A percentile compares a stretch with the other conserved stretches of the same genome.
These are phyloP conservation scores for Backusella australiensis DNA, from an alignment of 192 early-diverging fungal genomes.

Conservation along the genomic window DNA sequence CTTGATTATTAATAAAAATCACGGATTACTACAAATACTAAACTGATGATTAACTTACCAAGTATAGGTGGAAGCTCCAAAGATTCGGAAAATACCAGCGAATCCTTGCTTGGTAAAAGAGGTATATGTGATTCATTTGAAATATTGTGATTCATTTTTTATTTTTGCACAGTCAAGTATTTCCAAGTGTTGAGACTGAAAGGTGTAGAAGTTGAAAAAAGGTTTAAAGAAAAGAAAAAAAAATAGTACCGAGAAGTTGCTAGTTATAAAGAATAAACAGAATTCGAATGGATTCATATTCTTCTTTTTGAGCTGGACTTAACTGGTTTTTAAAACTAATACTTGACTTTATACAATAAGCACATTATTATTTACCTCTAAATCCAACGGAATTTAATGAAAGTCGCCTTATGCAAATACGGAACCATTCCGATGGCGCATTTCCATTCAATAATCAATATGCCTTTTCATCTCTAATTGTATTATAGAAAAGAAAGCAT, in stretches of 20 bases:
- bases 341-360: neutral
- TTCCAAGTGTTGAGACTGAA: neutral
- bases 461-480: neutral
- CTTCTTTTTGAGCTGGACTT: neutral
- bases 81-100: neutral
- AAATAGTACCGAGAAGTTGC: neutral
- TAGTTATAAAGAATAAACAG: neutral
- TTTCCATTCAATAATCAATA: neutral
- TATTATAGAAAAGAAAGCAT: neutral
- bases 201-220: neutral
- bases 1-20: neutral
- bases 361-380: neutral
- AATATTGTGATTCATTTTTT: neutral
- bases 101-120: neutral
- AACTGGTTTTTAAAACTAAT: neutral
- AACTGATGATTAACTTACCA: neutral
- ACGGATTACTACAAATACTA: neutral
- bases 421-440: neutral
- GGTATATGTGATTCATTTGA: neutral
- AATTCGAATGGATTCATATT: conserved; percentile 5
- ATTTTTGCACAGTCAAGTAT: neutral
- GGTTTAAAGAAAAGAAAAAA: neutral
- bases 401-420: neutral
- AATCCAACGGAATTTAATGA: neutral
- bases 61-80: neutral